phyloP scores from a whole-genome alignment of 2,329 filamentous ascomycete species.

The Verruconis gallopava region DNA sequence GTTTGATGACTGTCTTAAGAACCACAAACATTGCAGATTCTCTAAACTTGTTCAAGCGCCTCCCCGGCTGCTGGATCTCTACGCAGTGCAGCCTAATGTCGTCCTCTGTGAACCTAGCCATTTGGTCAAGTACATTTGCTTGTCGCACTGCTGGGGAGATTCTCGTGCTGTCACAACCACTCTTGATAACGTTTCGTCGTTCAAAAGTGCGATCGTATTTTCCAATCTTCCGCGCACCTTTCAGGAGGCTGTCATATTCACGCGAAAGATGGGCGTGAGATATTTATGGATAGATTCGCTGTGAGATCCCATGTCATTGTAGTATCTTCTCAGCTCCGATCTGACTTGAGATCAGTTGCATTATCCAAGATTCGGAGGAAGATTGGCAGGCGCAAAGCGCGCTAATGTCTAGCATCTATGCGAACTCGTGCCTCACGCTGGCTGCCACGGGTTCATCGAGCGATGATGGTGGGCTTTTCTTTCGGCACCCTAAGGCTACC shows the following conservation, averaged over 20 bases:
- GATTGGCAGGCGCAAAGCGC: constrained; percentile 18
- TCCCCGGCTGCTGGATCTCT: neutral
- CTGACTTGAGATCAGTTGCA: constrained; percentile 12
- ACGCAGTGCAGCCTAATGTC: neutral
- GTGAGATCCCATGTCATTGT: constrained; percentile 9
- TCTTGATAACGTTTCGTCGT: constrained; percentile 5
- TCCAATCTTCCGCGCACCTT: constrained; percentile 18
- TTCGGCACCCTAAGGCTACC: neutral
- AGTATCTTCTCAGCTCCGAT: neutral
- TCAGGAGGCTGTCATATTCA: constrained; percentile 24
- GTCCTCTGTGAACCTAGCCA: constrained; percentile 3
- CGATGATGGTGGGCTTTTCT: constrained; percentile 7
- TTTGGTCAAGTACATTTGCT: constrained; percentile 10
- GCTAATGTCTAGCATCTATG: constrained; percentile 18
- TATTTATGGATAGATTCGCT: constrained; percentile 25
- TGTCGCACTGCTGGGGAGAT: constrained; percentile 13
- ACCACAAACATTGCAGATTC: constrained; percentile 1
- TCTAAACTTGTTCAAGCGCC: too few relatives aligned
- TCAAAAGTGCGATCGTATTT: constrained; percentile 11
- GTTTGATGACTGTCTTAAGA: neutral
- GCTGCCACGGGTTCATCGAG: constrained; percentile 16
- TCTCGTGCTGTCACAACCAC: constrained; percentile 9
- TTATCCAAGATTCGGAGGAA: constrained; percentile 15
- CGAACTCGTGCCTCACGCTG: constrained; percentile 15
- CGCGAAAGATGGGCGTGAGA: constrained; percentile 22